Conservation (phyloP, 73 alveolate species). For the Paramecium sexaurelia region DNA sequence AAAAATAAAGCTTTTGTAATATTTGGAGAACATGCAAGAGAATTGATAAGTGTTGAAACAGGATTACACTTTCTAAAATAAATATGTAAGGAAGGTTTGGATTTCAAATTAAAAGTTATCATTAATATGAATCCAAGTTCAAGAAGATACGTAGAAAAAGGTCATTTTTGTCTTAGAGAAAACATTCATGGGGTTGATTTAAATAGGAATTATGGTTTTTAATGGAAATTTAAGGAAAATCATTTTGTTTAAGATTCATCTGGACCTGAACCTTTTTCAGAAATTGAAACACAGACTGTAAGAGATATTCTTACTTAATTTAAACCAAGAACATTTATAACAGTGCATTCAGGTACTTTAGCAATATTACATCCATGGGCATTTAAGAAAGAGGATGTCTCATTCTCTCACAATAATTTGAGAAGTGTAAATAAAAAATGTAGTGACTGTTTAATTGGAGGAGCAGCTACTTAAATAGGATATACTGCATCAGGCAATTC, state of each 20-base stretch:
- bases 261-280: constrained; percentile 75
- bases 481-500: constrained; percentile 72
- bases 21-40: constrained; percentile 83
- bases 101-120: constrained; percentile 43
- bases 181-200: constrained; percentile 74
- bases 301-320: constrained; percentile 51
- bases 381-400: background rate
- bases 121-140: constrained; percentile 75
- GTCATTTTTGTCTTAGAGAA: constrained; percentile 72
- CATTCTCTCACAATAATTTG: background rate
- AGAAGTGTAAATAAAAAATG: background rate
- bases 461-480: constrained; percentile 71
- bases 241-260: constrained; percentile 32
- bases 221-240: constrained; percentile 65
- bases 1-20: constrained; percentile 49
- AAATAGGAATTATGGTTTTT: constrained; percentile 76
- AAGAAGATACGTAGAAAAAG: constrained; percentile 72
- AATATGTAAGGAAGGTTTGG: background rate
- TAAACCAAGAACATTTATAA: constrained; percentile 67
- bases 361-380: constrained; percentile 73
- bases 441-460: constrained; percentile 66
- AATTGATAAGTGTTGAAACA: constrained; percentile 72
- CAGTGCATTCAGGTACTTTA: constrained; percentile 72
- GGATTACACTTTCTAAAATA: constrained; percentile 67
- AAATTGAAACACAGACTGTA: constrained; percentile 69